Percentiles rank a stretch among this genome's conserved stretches.
These are phyloP conservation scores for Lasiosphaeria ovina DNA, from an alignment of 495 filamentous ascomycete genomes.

Conservation along the genomic window DNA sequence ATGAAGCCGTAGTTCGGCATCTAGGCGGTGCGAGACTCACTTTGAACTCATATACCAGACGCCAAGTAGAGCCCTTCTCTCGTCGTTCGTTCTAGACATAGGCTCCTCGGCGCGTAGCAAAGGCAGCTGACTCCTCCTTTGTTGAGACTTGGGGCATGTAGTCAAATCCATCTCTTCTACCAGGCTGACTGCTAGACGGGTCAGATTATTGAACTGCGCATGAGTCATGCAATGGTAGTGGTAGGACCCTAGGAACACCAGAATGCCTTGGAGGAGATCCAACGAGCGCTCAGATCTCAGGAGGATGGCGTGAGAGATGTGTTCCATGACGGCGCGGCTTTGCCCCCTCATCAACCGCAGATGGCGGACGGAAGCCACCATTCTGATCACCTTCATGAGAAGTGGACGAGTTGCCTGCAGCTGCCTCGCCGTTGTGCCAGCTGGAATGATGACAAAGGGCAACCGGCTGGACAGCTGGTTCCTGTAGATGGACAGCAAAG, in stretches of 20 bases:
- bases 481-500: constrained; percentile 34
- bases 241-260: constrained; percentile 47
- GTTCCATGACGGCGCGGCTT: constrained; percentile 37
- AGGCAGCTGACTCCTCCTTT: constrained; percentile 20
- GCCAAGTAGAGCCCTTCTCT: constrained; percentile 35
- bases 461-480: constrained; percentile 32
- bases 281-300: constrained; percentile 47
- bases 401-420: constrained; percentile 29
- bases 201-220: constrained; percentile 44
- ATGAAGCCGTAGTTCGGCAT: constrained; percentile 2
- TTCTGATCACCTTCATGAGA: constrained; percentile 36
- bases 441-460: constrained; percentile 40
- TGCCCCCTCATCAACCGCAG: constrained; percentile 39
- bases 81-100: constrained; percentile 29
- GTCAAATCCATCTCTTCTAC: constrained; percentile 47
- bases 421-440: constrained; percentile 22
- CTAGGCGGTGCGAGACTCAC: constrained; percentile 20
- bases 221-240: constrained; percentile 42
- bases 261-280: constrained; percentile 49
- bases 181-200: constrained; percentile 46
- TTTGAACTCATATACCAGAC: constrained; percentile 42
- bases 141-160: constrained; percentile 29
- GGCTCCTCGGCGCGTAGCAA: constrained; percentile 18
- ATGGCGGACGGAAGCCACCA: constrained; percentile 37
- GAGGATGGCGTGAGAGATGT: constrained; percentile 43